Percentiles rank a stretch among this genome's conserved stretches.
Conservation (phyloP, 2,329 filamentous ascomycete species). For the Trichoderma oligosporum region DNA sequence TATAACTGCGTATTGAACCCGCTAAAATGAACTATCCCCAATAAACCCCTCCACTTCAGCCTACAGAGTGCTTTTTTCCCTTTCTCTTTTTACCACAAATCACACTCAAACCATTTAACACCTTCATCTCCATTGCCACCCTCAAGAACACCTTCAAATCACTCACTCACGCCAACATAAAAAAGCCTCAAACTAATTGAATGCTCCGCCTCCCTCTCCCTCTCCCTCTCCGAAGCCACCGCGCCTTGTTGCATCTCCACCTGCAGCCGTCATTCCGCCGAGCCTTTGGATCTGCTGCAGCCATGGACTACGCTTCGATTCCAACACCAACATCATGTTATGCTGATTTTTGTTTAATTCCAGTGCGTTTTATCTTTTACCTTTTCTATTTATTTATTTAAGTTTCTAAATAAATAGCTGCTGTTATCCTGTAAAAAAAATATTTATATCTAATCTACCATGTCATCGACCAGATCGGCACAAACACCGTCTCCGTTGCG, state of each 20-base stretch:
- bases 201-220: constrained; percentile 2
- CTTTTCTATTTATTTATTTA: not conserved
- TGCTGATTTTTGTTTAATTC: constrained; percentile 89
- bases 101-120: not conserved
- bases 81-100: no score
- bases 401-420: no score
- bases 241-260: not conserved
- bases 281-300: not conserved
- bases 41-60: no score
- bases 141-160: no score
- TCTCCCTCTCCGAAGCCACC: not conserved
- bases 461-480: constrained; percentile 61
- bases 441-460: not conserved
- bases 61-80: no score
- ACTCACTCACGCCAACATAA: not conserved
- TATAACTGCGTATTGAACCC: no score
- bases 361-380: constrained; percentile 46
- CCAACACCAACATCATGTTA: constrained; percentile 71
- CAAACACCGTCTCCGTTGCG: constrained; percentile 69
- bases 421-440: no score
- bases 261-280: not conserved
- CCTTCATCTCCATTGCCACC: not conserved
- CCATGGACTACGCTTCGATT: constrained; percentile 47
- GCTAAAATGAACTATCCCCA: no score
- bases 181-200: not conserved